Base-by-base conservation (phyloP, 2,329 filamentous ascomycete species). In the Chrysosporium queenslandicum region DNA sequence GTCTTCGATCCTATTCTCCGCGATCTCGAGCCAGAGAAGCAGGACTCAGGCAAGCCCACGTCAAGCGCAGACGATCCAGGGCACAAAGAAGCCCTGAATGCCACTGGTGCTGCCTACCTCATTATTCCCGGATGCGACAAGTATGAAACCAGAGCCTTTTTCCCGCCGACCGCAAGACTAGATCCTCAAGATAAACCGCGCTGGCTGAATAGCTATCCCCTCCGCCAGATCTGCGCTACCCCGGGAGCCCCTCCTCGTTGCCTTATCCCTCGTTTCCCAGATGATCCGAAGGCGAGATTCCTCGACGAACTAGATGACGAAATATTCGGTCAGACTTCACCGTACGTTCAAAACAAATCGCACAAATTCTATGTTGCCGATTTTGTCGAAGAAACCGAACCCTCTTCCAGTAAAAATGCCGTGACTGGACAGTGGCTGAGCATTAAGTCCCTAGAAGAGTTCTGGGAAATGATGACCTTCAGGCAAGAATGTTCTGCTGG, bases 401-500 rank as follows among this genome's bases (percentile, higher is more conserved):
- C 11, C 8, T 36, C 48, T 16, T 34, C 39, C 11, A 6, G 12
- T 1, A 25, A 43, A 1, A 12, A 43, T 9, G 39, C 29, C 16
- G 18, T 39, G 11, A 16, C 27, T 7, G 48, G 86, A 0, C 76
- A 80, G 53, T 98, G 92, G 92, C 86, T 82, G 64, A 89, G 85
- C 55, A 82, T 96, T 21, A 83, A 78, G 64, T 86, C 82, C 0
- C 72, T 98, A 37, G 86, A 90, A n/a, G 83, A 90, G 59, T 98
- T 98, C 63, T 98, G 92, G 92, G 92, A 98, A 56, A 86, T 94
- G 78, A 97, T 98, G 91, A 85, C 90, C 0, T 97, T 87, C 64
- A 78, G 92, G 53, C 92, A 97, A 66, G 92, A 98, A 64, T 98
- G 92, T 64, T 95, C 90, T 0, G 87, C 89, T 30, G 94, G 92